A percentile compares a stretch with the other conserved stretches of the same genome.
These are phyloP conservation scores for Lolium multiflorum DNA, from an alignment of 176 grass and related monocot genomes.

Conservation along the genomic window DNA sequence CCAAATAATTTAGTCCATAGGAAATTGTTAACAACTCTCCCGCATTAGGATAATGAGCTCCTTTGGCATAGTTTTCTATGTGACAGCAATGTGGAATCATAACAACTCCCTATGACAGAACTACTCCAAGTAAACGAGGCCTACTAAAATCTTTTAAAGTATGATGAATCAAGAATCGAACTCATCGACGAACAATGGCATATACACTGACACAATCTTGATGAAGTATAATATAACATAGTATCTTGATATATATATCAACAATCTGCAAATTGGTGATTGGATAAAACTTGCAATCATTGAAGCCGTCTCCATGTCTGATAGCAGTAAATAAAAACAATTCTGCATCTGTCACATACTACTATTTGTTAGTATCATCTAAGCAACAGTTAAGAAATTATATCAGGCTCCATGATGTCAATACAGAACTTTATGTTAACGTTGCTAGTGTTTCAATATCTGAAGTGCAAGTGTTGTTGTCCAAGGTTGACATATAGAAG, in stretches of 20 bases:
- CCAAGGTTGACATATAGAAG: background rate
- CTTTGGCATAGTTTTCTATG: constrained; percentile 40
- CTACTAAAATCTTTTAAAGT: constrained; percentile 7
- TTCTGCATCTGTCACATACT: background rate
- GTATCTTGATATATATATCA: background rate
- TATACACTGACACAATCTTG: constrained; percentile 30
- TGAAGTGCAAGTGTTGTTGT: background rate
- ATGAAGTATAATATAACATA: background rate
- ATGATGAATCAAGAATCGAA: constrained; percentile 20
- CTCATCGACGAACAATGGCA: constrained; percentile 22
- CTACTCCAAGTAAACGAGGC: constrained; percentile 11
- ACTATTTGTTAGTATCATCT: background rate
- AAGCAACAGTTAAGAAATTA: constrained; percentile 17
- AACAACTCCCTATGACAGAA: constrained; percentile 43
- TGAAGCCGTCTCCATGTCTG: constrained; percentile 10
- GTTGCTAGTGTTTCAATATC: constrained; percentile 11
- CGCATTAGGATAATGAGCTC: constrained; percentile 44
- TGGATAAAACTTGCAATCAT: constrained; percentile 36
- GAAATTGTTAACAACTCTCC: constrained; percentile 32
- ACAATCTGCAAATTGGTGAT: constrained; percentile 10
- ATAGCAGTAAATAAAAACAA: constrained; percentile 9
- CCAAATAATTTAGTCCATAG: constrained; percentile 49
- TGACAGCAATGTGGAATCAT: constrained; percentile 57
- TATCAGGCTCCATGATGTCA: background rate
- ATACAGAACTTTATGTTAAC: background rate